Base-by-base conservation (phyloP, 2,329 filamentous ascomycete genomes). In the Bipolaris gigantea region DNA sequence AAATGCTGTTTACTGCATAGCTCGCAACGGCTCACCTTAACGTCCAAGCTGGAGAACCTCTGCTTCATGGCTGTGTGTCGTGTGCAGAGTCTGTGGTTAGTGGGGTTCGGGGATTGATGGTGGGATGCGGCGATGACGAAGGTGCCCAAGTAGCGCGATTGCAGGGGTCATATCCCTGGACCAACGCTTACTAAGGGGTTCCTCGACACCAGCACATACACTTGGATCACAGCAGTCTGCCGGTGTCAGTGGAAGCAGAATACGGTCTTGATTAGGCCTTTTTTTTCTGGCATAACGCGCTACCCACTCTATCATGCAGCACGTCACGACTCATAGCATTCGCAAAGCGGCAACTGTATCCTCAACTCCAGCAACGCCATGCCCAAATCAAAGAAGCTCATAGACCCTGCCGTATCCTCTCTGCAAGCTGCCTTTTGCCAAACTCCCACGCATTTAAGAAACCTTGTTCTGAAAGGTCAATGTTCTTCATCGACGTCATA, bases 401-500 rank as follows among this genome's bases (percentile, higher is more conserved):
- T 50, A 73, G 59, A 55, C 90, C 89, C 76, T 95, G 90, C 73
- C 93, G 86, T 82, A 97, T 81, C 83, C 92, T 89, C 78, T 97
- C 92, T 40, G 90, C 89, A 71, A 96, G 78, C 77, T 96, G 93
- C 68, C 88, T 88, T 82, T 94, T 95, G 73, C 92, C 93, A 74
- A 97, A 89, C 75, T 96, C 90, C 76, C 92, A 94, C 63, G 93
- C 82, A 78, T 96, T 97, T 77, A 96, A 87, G 75, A 97, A 85
- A 46, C 93, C 93, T 77, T 97, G 92, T 77, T 97, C 93, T 69
- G 91, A 95, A 51, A 97, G 85, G 74, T 97, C 93, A 76, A 97
- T 93, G 72, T 89, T 90, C 81, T 94, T 91, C 75, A 97, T 85
- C 72, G 92, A 91, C 8, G 84, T 82, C 66, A 92, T 88, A 78